Conservation (phyloP, 2,329 filamentous ascomycete genomes). For the Davidsoniella neocaledoniae region DNA sequence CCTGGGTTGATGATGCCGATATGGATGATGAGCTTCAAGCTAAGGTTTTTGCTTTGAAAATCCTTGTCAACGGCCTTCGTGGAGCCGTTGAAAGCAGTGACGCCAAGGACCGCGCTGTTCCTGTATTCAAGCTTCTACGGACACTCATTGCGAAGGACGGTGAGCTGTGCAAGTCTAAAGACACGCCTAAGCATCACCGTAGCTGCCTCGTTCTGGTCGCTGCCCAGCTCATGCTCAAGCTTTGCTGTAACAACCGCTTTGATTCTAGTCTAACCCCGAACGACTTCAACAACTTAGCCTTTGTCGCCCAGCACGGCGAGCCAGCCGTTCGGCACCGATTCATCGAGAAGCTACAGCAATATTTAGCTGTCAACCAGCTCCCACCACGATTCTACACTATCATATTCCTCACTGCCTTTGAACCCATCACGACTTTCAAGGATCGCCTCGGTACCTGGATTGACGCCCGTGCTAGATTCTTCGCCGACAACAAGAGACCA, state of each 20-base stretch:
- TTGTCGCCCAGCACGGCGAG: constrained; percentile 64
- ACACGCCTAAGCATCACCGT: constrained; percentile 64
- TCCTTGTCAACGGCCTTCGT: constrained; percentile 71
- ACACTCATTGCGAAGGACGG: constrained; percentile 59
- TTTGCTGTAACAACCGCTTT: constrained; percentile 60
- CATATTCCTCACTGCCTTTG: constrained; percentile 80
- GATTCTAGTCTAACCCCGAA: constrained; percentile 56
- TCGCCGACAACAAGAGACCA: constrained; percentile 40
- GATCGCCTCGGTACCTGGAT: constrained; percentile 75
- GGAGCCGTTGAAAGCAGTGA: constrained; percentile 29
- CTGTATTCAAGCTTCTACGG: constrained; percentile 65
- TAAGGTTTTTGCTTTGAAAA: constrained; percentile 69
- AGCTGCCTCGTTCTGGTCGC: constrained; percentile 68
- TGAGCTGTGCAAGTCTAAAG: constrained; percentile 57
- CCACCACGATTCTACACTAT: constrained; percentile 71
- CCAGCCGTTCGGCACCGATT: constrained; percentile 63
- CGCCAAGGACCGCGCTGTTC: constrained; percentile 42
- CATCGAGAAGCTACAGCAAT: constrained; percentile 75
- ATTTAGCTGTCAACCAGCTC: constrained; percentile 57
- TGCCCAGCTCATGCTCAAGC: constrained; percentile 64
- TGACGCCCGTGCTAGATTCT: constrained; percentile 57
- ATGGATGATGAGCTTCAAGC: constrained; percentile 68
- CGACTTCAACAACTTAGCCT: constrained; percentile 68
- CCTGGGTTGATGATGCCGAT: constrained; percentile 50
- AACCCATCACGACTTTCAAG: constrained; percentile 59